Evolutionary conservation across 2,329 filamentous ascomycete genomes (phyloP), one percentile per base, ranked within the genome.

Genomic region (Calonectria henricotiae): DNA sequence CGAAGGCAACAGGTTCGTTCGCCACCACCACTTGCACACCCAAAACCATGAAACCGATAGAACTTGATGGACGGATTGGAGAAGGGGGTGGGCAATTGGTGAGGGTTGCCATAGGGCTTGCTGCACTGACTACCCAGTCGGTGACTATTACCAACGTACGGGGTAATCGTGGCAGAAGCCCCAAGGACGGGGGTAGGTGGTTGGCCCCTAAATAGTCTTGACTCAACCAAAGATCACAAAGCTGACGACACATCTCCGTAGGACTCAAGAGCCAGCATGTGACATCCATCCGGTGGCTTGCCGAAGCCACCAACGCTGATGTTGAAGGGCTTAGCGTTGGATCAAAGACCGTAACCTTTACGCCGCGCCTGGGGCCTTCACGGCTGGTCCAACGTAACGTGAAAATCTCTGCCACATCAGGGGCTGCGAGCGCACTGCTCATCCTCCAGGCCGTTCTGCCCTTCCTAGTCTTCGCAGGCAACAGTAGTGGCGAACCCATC

Each of bases 71-170:
- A 17, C 80, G 84, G 13, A 88, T 85, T 0, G 89, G 89, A 1
- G 89, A 91, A 76, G 90, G 90, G 5, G 90, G 89, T 4, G 90
- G 90, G 2, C 90, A 92, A 73, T 79, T 92, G 0, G 86, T 91
- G 0, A 82, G 90, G 49, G 82, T 90, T 1, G 89, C 89, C 2
- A 83, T 89, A 41, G 84, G 84, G 1, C 81, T 92, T 7, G 86
- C 89, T 12, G 87, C 90, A 1, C 83, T 91, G 32, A 87, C 88
- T 1, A 84, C 84, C 0, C 85, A 86, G 65, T 82, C 89, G 0
- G 82, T 92, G 35, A 84, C 83, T 30, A 88, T 92, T 67, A 81
- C 80, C 11, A 81, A 90, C 69, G 84, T 92, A 4, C 81, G 90
- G 41, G 89, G 87, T 3, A 91, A 90, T 67, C 83, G 89, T 61